These are phyloP conservation scores for Danielia oregonensis DNA, from an alignment of 805 yeast genomes.

Conservation along the genomic window DNA sequence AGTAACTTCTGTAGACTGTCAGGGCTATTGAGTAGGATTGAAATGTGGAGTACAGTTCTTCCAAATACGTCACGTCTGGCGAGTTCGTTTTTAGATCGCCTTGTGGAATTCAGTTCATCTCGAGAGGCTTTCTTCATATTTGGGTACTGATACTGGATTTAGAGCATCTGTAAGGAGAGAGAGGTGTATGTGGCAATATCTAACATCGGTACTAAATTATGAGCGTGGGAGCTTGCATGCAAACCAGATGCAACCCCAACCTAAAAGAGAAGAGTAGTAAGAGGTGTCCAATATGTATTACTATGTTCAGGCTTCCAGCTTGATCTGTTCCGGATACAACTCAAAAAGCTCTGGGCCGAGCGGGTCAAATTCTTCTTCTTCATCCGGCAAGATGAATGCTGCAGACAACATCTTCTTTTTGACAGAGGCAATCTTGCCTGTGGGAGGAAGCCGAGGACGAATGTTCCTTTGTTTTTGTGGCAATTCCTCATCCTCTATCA, in stretches of 20 bases:
- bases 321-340: conserved; percentile 3
- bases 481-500: conserved; percentile 78
- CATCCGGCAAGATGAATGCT: conserved; percentile 29
- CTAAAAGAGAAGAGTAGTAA: too few relatives aligned
- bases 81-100: conserved; percentile 31
- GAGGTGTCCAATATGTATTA: too few relatives aligned
- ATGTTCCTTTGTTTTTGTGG: conserved; percentile 73
- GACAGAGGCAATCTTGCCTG: conserved; percentile 71
- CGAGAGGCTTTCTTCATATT: too few relatives aligned
- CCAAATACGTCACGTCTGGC: conserved; percentile 66
- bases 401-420: conserved; percentile 50
- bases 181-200: too few relatives aligned
- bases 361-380: conserved; percentile 9
- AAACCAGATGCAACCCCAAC: too few relatives aligned
- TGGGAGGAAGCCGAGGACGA: conserved; percentile 83
- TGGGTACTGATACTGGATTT: too few relatives aligned
- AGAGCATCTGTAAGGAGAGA: not conserved
- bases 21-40: conserved; percentile 47
- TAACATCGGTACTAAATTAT: too few relatives aligned
- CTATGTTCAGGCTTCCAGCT: conserved; percentile 6
- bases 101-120: too few relatives aligned
- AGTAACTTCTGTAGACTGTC: conserved; percentile 46
- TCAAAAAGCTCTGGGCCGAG: not conserved
- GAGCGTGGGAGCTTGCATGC: too few relatives aligned
- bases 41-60: conserved; percentile 55